phyloP scores from a whole-genome alignment of 805 yeast species.

The Kazachstania bromeliacearum region DNA sequence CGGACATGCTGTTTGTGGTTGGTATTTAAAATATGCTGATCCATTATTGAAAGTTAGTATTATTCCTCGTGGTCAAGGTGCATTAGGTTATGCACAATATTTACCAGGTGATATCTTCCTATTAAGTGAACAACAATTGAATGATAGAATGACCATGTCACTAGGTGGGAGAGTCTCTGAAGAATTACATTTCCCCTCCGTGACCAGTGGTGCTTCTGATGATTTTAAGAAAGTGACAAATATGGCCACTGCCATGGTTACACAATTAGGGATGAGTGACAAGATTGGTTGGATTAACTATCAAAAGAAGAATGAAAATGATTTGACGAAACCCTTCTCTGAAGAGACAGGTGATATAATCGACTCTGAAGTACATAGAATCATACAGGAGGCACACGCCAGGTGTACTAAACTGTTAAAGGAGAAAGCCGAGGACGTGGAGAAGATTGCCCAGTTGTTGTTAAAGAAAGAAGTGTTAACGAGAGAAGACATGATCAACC shows the following conservation, averaged over 20 bases:
- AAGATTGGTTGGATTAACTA: slow-evolving; percentile 75
- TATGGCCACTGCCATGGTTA: slow-evolving; percentile 90
- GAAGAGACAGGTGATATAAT: slow-evolving; percentile 76
- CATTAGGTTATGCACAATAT: slow-evolving; percentile 95
- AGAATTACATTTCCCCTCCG: slow-evolving; percentile 83
- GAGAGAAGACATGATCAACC: slow-evolving; percentile 84
- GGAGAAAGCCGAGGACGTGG: slow-evolving; percentile 68
- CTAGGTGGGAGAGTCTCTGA: slow-evolving; percentile 96
- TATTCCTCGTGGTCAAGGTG: slow-evolving; percentile 94
- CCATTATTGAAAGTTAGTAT: slow-evolving; percentile 93
- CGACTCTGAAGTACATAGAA: slow-evolving; percentile 73
- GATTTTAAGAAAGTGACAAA: slow-evolving; percentile 93
- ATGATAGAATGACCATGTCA: slow-evolving; percentile 92
- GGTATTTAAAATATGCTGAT: slow-evolving; percentile 87
- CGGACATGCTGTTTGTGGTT: slow-evolving; percentile 97
- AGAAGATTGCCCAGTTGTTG: slow-evolving; percentile 77
- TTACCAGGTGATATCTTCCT: slow-evolving; percentile 87
- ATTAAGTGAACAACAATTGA: slow-evolving; percentile 64
- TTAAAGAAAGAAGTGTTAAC: slow-evolving; percentile 82
- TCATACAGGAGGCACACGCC: slow-evolving; percentile 66
- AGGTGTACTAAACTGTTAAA: slow-evolving; percentile 59
- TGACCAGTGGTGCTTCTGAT: slow-evolving; percentile 92
- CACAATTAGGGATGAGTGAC: slow-evolving; percentile 82
- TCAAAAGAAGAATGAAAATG: slow-evolving; percentile 59
- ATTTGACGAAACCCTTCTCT: slow-evolving; percentile 77